Evolutionary conservation across 306 rosid genomes (phyloP).

Genomic region (Ormosia emarginata): DNA sequence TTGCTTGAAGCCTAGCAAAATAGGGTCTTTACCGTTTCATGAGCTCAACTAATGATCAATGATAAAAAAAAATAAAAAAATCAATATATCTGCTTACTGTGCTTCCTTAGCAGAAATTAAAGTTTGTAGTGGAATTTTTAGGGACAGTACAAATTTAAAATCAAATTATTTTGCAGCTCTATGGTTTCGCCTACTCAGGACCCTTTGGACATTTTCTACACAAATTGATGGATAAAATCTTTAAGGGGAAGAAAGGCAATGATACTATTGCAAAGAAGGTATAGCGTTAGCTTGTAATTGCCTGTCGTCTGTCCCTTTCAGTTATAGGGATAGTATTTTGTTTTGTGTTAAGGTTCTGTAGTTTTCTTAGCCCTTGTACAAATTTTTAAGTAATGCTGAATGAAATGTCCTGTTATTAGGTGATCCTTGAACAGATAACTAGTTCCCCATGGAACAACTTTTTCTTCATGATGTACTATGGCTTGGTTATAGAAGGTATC

Average conservation of each 20-base stretch:
- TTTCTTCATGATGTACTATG: conserved; percentile 83
- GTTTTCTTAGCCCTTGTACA: background rate
- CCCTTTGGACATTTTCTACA: conserved; percentile 95
- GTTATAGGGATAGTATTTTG: background rate
- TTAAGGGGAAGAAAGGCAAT: conserved; percentile 74
- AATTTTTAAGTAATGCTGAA: background rate
- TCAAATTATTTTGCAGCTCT: conserved; percentile 53
- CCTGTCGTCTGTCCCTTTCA: background rate
- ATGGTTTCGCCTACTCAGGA: conserved; percentile 85
- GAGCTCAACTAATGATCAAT: background rate
- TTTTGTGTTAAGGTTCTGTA: background rate
- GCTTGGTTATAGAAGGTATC: conserved; percentile 88
- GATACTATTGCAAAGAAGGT: conserved; percentile 85
- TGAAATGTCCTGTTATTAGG: conserved; percentile 44
- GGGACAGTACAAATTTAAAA: conserved; percentile 6
- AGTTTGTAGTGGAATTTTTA: background rate
- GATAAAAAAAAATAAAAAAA: background rate
- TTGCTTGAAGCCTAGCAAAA: background rate
- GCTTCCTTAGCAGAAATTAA: background rate
- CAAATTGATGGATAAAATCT: conserved; percentile 77
- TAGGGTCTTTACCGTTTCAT: background rate
- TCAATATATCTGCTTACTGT: background rate
- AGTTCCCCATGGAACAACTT: conserved; percentile 89
- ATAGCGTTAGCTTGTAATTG: background rate
- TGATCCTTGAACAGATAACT: conserved; percentile 78